A percentile compares a stretch with the other conserved stretches of the same genome.
Evolutionary conservation across 352 stramenopile genomes (phyloP).

Genomic region (Phytophthora tentaculata): DNA sequence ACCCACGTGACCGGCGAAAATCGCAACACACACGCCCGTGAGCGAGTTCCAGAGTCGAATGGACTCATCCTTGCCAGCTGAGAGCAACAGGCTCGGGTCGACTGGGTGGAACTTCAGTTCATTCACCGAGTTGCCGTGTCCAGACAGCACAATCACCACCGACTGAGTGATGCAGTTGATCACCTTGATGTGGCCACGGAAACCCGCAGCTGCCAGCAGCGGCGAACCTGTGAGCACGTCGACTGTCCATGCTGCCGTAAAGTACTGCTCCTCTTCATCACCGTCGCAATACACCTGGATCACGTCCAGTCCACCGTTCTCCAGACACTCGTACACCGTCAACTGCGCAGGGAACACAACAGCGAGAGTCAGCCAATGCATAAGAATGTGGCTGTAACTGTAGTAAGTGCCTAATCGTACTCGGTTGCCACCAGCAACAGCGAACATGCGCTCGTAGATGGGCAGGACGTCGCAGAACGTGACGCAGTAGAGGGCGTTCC

Average conservation of each 20-base stretch:
- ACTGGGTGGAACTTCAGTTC: constrained; percentile 92
- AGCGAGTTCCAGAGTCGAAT: constrained; percentile 94
- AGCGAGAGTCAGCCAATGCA: constrained; percentile 3
- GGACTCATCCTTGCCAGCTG: constrained; percentile 92
- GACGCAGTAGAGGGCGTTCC: constrained; percentile 80
- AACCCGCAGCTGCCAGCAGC: constrained; percentile 72
- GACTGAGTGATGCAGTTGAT: constrained; percentile 84
- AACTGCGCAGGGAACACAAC: constrained; percentile 39
- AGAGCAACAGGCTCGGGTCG: constrained; percentile 90
- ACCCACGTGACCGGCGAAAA: constrained; percentile 93
- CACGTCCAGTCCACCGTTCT: constrained; percentile 76
- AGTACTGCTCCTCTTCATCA: constrained; percentile 84
- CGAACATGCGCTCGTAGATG: constrained; percentile 76
- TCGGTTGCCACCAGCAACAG: constrained; percentile 71
- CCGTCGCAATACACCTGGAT: constrained; percentile 83
- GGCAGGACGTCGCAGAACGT: constrained; percentile 74
- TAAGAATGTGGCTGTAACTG: not conserved
- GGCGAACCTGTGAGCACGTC: constrained; percentile 74
- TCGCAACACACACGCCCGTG: constrained; percentile 85
- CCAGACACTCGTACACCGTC: constrained; percentile 80
- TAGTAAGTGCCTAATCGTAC: constrained; percentile 36
- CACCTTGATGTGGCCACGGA: constrained; percentile 84
- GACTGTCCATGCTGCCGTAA: constrained; percentile 78
- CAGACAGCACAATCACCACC: constrained; percentile 79
- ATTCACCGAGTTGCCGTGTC: constrained; percentile 93